These are phyloP conservation scores for Trematosphaeria pertusa DNA, from an alignment of 2,329 filamentous ascomycete species.

Conservation along the genomic window DNA sequence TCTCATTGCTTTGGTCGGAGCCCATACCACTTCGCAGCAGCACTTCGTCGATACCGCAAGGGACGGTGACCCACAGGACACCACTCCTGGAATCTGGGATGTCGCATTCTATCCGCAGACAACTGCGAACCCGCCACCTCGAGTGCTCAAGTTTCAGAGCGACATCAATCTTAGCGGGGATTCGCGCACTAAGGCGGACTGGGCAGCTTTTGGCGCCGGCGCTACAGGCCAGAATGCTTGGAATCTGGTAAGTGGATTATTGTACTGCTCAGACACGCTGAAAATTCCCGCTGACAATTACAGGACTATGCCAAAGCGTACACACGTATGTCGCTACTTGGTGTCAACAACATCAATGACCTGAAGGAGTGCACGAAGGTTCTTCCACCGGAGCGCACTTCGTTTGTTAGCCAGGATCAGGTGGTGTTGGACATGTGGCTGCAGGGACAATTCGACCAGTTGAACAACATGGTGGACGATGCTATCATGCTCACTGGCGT, in stretches of 20 bases:
- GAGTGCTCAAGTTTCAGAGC: constrained; percentile 46
- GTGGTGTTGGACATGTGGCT: constrained; percentile 39
- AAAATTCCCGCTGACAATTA: not conserved
- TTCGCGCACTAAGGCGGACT: constrained; percentile 40
- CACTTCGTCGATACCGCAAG: constrained; percentile 41
- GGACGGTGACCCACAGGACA: constrained; percentile 46
- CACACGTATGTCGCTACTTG: constrained; percentile 61
- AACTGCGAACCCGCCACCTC: constrained; percentile 30
- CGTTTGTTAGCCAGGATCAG: constrained; percentile 37
- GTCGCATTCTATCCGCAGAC: constrained; percentile 47
- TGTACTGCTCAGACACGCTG: not conserved
- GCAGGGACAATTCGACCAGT: constrained; percentile 39
- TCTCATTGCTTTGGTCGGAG: constrained; percentile 46
- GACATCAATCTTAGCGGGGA: constrained; percentile 46
- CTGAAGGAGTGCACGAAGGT: constrained; percentile 64
- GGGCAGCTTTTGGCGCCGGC: constrained; percentile 39
- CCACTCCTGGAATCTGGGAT: constrained; percentile 48
- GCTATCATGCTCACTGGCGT: constrained; percentile 42
- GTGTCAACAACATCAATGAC: constrained; percentile 63
- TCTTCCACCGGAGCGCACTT: constrained; percentile 45
- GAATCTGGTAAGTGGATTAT: constrained; percentile 38
- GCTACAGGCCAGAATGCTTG: constrained; percentile 38
- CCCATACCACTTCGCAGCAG: constrained; percentile 48
- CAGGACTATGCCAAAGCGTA: constrained; percentile 62
- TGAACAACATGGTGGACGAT: constrained; percentile 43